Evolutionary conservation across 352 stramenopile genomes (phyloP).

Genomic region (Thraustotheca clavata): DNA sequence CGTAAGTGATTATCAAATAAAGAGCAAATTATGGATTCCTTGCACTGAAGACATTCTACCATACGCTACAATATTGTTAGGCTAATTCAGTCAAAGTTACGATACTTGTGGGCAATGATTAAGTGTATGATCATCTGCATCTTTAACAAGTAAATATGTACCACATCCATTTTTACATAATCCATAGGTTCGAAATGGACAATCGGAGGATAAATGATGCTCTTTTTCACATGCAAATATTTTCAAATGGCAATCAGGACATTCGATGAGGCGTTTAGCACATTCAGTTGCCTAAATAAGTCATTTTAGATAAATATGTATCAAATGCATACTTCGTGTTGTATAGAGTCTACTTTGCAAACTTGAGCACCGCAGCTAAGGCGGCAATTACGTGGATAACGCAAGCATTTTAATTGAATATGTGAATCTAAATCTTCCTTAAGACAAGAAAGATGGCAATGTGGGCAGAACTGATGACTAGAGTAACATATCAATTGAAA

Average conservation of each 20-base stretch:
- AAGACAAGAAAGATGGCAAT: constrained; percentile 35
- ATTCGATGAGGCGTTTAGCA: constrained; percentile 56
- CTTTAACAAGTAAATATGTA: constrained; percentile 33
- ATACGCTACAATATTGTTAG: constrained; percentile 21
- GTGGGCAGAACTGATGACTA: constrained; percentile 33
- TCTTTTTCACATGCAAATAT: constrained; percentile 42
- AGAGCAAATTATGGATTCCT: constrained; percentile 28
- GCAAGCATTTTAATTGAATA: constrained; percentile 29
- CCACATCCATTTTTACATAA: constrained; percentile 42
- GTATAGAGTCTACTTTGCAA: background rate
- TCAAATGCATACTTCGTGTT: constrained; percentile 18
- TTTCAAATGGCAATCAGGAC: constrained; percentile 31
- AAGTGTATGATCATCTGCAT: constrained; percentile 49
- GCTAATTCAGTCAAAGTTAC: background rate
- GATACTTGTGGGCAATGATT: constrained; percentile 33
- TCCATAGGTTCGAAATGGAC: constrained; percentile 40
- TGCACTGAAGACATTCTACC: constrained; percentile 44
- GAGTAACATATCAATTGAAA: background rate
- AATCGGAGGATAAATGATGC: constrained; percentile 37
- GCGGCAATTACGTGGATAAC: constrained; percentile 37
- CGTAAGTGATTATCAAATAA: constrained; percentile 35
- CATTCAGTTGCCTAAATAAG: constrained; percentile 29
- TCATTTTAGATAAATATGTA: too few species aligned
- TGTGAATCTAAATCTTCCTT: constrained; percentile 30
- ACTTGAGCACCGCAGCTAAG: constrained; percentile 21